Evolutionary conservation across 306 rosid genomes (phyloP), one percentile per base, ranked within the genome.

Genomic region (Prunus davidiana): DNA sequence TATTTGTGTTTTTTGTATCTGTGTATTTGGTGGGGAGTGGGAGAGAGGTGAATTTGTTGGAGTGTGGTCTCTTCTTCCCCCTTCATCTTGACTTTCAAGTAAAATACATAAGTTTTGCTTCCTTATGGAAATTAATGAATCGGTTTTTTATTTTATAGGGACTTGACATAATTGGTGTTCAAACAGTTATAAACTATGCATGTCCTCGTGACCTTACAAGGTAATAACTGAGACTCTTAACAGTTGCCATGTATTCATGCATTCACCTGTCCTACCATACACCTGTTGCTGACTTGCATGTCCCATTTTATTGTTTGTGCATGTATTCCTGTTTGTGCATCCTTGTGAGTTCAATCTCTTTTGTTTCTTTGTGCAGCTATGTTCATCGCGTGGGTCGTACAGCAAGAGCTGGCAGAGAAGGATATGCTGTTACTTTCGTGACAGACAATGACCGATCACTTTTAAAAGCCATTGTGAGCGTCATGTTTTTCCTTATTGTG

Each of bases 321-420:
- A 27, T 49, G 18, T 41, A 15, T 61, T 71, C 68, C 67, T 67
- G 64, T 74, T 63, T 34, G 46, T 38, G 52, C 65, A 55, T 72
- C 49, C 13, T 6, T 64, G 20, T 64, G 69, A 84, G 77, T 51
- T 30, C 24, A 47, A 16, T 58, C 15, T 60, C 50, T 67, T 46
- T 62, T 69, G 68, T 78, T 77, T 43, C 25, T 38, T 75, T 49
- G 46, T 62, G 74, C 84, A 95, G 99, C 88, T 96, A 96, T 84
- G 83, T 93, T 83, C 99, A 96, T 86, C 90, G 99, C 74, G 98
- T 96, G 61, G 99, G 99, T 64, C 99, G 98, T 65, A 96, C 99
- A 25, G 99, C 99, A 82, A 96, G 99, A 84, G 98, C 97, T 76
- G 98, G 99, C 41, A 87, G 97, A 85, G 93, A 86, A 75, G 99